Percentiles rank a stretch among this genome's conserved stretches.
Evolutionary conservation across 768 basidiomycete genomes (phyloP).

Genomic region (Boletus vinaceobasis): DNA sequence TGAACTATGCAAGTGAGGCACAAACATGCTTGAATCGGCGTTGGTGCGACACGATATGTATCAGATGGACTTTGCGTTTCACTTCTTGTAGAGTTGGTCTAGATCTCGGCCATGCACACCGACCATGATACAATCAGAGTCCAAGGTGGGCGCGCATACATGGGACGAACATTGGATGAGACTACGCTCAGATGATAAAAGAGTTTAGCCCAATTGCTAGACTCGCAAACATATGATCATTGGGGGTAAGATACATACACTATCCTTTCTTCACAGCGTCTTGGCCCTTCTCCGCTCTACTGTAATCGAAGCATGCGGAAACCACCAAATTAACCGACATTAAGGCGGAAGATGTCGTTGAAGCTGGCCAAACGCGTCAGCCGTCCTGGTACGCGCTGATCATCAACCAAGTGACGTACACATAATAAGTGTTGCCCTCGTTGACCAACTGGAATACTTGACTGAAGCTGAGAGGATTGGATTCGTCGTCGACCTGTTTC

Average conservation of each 20-base stretch:
- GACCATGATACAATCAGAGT: background rate
- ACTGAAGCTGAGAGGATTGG: constrained; percentile 82
- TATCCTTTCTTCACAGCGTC: constrained; percentile 16
- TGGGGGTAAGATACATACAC: constrained; percentile 11
- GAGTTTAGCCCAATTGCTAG: background rate
- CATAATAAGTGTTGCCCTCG: constrained; percentile 72
- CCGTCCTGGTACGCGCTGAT: constrained; percentile 1
- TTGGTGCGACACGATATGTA: background rate
- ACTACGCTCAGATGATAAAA: background rate
- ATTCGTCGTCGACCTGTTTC: constrained; percentile 72
- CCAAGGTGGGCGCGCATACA: background rate
- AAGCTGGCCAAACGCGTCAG: constrained; percentile 40
- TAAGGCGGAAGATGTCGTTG: constrained; percentile 93
- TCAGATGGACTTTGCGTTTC: background rate
- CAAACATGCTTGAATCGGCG: background rate
- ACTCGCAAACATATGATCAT: constrained; percentile 9
- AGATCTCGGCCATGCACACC: background rate
- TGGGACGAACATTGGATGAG: background rate
- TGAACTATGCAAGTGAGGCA: constrained; percentile 10
- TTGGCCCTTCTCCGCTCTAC: constrained; percentile 8
- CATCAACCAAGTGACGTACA: constrained; percentile 50
- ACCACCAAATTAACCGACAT: constrained; percentile 46
- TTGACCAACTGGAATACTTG: constrained; percentile 91
- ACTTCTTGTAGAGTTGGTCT: background rate
- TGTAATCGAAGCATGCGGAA: background rate